Evolutionary conservation across 306 rosid species (phyloP).

Genomic region (Purshia tridentata): DNA sequence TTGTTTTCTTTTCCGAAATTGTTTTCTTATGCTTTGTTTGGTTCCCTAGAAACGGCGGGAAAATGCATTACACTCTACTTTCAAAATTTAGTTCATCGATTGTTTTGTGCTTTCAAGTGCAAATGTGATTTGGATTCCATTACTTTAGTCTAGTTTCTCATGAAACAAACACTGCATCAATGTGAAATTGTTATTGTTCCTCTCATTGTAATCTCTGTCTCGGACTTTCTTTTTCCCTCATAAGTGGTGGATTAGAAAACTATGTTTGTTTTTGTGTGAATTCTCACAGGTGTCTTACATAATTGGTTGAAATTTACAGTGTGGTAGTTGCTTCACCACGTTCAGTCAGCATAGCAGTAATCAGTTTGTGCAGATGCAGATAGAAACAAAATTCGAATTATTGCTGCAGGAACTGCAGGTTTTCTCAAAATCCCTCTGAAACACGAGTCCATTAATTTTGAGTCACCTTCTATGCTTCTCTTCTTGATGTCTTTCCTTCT

Average conservation of each 20-base stretch:
- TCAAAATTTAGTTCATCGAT: too few species aligned
- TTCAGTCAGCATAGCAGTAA: slow-evolving; percentile 32
- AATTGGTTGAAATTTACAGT: slow-evolving; percentile 19
- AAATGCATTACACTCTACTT: too few species aligned
- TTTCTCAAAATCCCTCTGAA: background rate
- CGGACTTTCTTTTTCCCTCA: background rate
- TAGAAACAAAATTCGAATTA: slow-evolving; percentile 49
- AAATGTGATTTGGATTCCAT: too few species aligned
- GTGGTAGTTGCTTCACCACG: slow-evolving; percentile 38
- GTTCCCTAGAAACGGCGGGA: too few species aligned
- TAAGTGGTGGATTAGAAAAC: background rate
- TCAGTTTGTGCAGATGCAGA: slow-evolving; percentile 37
- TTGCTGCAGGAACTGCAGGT: slow-evolving; percentile 79
- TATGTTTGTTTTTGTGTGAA: background rate
- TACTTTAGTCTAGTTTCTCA: too few species aligned
- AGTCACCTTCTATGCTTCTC: too few species aligned
- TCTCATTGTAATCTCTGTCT: background rate
- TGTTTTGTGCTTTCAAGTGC: too few species aligned
- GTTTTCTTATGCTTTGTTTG: too few species aligned
- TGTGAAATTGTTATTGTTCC: too few species aligned
- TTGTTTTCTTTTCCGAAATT: too few species aligned
- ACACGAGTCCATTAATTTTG: background rate
- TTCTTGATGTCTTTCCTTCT: background rate
- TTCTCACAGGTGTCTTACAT: background rate
- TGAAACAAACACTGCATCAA: too few species aligned